Evolutionary conservation across 2,329 filamentous ascomycete genomes (phyloP).

Genomic region (Stagonosporopsis chrysanthemi): DNA sequence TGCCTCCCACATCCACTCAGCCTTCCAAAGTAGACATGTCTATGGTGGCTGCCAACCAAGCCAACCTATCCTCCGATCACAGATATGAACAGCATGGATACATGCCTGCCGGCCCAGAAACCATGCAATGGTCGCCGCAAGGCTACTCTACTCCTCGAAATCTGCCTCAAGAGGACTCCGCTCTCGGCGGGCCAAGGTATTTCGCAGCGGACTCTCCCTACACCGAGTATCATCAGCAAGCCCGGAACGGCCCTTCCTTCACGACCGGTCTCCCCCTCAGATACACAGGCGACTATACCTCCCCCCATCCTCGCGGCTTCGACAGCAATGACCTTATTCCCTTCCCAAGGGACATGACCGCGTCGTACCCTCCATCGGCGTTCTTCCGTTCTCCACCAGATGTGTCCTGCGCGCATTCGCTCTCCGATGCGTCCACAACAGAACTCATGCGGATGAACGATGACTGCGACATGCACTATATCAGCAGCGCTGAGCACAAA

Average conservation of each 20-base stretch:
- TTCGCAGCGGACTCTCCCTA: constrained; percentile 18
- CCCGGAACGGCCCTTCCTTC: constrained; percentile 32
- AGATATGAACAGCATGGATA: constrained; percentile 10
- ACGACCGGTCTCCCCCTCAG: constrained; percentile 32
- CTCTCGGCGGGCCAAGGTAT: constrained; percentile 21
- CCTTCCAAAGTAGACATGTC: constrained; percentile 20
- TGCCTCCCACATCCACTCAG: constrained; percentile 21
- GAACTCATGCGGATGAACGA: constrained; percentile 33
- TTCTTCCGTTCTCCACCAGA: constrained; percentile 43
- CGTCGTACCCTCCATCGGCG: constrained; percentile 42
- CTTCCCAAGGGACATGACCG: constrained; percentile 21
- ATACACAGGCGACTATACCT: constrained; percentile 25
- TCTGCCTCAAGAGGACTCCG: constrained; percentile 21
- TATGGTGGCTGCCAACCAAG: constrained; percentile 25
- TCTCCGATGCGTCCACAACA: constrained; percentile 30
- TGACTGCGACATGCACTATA: constrained; percentile 35
- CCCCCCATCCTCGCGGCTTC: constrained; percentile 37
- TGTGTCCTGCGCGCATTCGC: constrained; percentile 29
- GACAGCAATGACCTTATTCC: constrained; percentile 23
- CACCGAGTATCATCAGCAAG: constrained; percentile 25
- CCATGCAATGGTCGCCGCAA: constrained; percentile 34
- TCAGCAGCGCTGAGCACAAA: constrained; percentile 26
- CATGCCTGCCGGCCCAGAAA: constrained; percentile 24
- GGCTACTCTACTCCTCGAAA: constrained; percentile 21
- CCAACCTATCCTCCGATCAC: constrained; percentile 18